Base-by-base conservation (phyloP, 495 filamentous ascomycete genomes). In the Friedmanniomyces simplex region DNA sequence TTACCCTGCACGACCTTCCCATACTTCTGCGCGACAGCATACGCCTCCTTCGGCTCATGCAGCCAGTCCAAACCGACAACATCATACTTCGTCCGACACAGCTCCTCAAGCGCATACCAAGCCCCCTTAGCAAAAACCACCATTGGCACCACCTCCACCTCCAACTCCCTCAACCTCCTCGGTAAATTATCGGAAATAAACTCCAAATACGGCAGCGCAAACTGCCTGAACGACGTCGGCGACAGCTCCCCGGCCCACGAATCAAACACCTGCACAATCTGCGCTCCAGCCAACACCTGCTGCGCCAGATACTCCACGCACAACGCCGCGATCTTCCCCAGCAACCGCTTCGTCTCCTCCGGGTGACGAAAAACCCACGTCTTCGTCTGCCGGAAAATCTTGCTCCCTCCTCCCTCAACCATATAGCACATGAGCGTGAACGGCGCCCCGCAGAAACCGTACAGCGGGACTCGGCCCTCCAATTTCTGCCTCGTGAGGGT, bases 111-210 rank as follows among this genome's bases (percentile, higher is more conserved):
- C 3, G 89, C 90, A 71, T 91, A 95, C 88, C 93, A 95, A n/a
- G 93, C 91, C 3, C 93, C 93, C 74, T 98, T 98, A n/a, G 93
- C 89, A 70, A 98, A 98, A 16, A 96, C 89, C n/a, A 88, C 93
- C 93, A 98, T 96, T 1, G 93, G 93, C 1, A 97, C 94, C 4
- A 73, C 75, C 54, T 90, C 85, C 46, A 90, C 66, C 0, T 81
- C 82, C 65, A 94, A 74, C 70, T 88, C 85, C 58, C 73, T 72
- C 61, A 98, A 71, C 30, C 80, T 78, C 54, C 71, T 75, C 0
- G 91, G 91, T 14, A 97, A 76, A 47, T 88, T 73, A 55, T 82
- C 71, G 14, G 89, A 84, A 54, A 98, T 97, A 62, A 90, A 81
- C 16, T 79, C 78, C 53, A 98, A 77, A 65, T 94, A 95, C 1